phyloP scores from a whole-genome alignment of 108 stramenopile genomes.

The Heterococcus sp. region DNA sequence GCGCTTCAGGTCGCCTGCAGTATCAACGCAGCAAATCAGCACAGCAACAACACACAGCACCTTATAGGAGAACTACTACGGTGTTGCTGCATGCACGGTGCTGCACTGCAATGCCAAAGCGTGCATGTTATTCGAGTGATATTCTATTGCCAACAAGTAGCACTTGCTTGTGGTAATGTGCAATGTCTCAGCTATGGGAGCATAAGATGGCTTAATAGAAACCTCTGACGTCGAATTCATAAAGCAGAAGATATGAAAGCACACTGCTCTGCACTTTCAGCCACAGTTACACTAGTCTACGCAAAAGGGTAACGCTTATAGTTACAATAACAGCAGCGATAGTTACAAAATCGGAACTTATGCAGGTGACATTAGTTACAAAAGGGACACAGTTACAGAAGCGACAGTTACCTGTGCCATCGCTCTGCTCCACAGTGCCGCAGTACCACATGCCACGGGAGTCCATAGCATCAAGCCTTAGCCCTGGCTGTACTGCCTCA shows the following conservation, averaged over 20 bases:
- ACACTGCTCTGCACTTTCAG: background rate
- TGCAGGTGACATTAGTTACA: background rate
- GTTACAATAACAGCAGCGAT: background rate
- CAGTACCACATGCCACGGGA: slow-evolving; percentile 78
- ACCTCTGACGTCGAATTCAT: background rate
- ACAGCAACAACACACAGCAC: background rate
- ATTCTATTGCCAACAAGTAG: background rate
- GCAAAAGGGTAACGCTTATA: too few species aligned
- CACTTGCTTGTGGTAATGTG: background rate
- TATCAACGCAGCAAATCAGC: too few species aligned
- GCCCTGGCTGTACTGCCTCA: background rate
- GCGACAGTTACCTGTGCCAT: background rate
- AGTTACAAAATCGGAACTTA: background rate
- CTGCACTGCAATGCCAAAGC: background rate
- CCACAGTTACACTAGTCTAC: too few species aligned
- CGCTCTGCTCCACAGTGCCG: slow-evolving; percentile 76
- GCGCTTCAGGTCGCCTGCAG: background rate
- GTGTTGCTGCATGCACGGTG: background rate
- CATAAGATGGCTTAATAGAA: background rate
- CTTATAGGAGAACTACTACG: background rate
- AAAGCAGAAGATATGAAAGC: background rate
- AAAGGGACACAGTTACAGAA: background rate
- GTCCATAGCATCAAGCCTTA: slow-evolving; percentile 87
- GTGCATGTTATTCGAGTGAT: background rate
- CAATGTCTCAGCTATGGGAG: background rate